phyloP scores from a whole-genome alignment of 371 early-diverging fungal genomes.

The Mortierella sp. region DNA sequence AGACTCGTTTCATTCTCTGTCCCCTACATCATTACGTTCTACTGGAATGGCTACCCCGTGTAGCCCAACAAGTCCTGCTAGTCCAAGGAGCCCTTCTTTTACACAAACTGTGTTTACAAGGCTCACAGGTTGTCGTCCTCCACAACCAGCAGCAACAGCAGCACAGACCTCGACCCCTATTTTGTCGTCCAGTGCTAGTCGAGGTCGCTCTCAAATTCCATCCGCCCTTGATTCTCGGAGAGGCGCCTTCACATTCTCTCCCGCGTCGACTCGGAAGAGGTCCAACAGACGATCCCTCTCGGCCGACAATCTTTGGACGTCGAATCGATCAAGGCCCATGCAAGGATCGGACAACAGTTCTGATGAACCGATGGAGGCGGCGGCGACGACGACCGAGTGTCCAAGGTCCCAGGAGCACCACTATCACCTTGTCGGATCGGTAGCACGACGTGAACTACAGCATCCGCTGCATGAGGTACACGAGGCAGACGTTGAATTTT shows the following conservation, averaged over 20 bases:
- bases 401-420: not conserved
- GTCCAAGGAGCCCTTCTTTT: conserved; percentile 35
- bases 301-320: conserved; percentile 18
- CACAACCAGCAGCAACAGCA: not conserved
- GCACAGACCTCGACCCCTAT: conserved; percentile 16
- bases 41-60: conserved; percentile 1
- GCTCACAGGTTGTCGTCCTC: conserved; percentile 13
- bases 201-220: conserved; percentile 10
- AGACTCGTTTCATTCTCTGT: conserved; percentile 15
- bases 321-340: conserved; percentile 1
- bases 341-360: not conserved
- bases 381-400: not conserved
- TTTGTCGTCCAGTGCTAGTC: not conserved
- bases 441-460: not conserved
- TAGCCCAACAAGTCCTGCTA: conserved; percentile 14
- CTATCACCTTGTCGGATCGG: not conserved
- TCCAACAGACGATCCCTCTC: conserved; percentile 34
- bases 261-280: conserved; percentile 11
- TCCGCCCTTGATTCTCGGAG: not conserved
- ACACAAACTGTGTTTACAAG: conserved; percentile 27
- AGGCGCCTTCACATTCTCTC: conserved; percentile 7
- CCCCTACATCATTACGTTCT: conserved; percentile 6
- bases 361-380: conserved; percentile 6
- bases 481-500: conserved; percentile 22
- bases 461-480: not conserved